Evolutionary conservation across 1,284 basidiomycete species (phyloP).

Genomic region (Leccinum angustisporum): DNA sequence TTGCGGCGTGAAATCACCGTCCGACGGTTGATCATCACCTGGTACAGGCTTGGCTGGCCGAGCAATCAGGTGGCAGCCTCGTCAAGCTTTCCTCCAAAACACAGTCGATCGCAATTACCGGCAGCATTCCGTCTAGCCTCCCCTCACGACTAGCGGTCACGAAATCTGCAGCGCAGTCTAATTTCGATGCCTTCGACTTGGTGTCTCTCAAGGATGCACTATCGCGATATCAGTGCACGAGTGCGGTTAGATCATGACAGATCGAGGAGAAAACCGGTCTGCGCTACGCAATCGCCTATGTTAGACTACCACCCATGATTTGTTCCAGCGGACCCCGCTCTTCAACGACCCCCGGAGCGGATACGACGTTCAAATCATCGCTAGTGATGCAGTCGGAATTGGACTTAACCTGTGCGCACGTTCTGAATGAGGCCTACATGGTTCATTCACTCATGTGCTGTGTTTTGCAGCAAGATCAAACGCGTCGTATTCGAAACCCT

Average conservation of each 20-base stretch:
- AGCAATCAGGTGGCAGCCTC: conserved; percentile 25
- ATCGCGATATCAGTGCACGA: conserved; percentile 34
- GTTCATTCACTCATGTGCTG: no score
- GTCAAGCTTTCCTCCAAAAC: conserved; percentile 15
- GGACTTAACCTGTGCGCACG: no score
- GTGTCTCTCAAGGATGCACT: conserved; percentile 40
- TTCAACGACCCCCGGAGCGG: no score
- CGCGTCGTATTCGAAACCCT: no score
- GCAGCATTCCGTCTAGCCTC: conserved; percentile 5
- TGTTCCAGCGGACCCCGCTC: no score
- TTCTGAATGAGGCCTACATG: no score
- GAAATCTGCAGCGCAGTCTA: conserved; percentile 20
- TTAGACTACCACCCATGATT: no score
- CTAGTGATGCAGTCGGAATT: no score
- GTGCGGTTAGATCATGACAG: conserved; percentile 9
- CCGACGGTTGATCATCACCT: conserved; percentile 43
- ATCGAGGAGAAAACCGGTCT: no score
- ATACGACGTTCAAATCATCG: no score
- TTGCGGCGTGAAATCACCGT: conserved; percentile 42
- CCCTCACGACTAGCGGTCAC: conserved; percentile 11
- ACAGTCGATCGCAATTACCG: conserved; percentile 6
- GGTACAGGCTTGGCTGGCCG: conserved; percentile 39
- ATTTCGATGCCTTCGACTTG: conserved; percentile 39
- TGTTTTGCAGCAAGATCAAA: no score
- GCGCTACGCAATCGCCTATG: no score